A percentile compares a stretch with the other conserved stretches of the same genome.
These are phyloP conservation scores for Immersiella caudata DNA, from an alignment of 495 filamentous ascomycete species.

Conservation along the genomic window DNA sequence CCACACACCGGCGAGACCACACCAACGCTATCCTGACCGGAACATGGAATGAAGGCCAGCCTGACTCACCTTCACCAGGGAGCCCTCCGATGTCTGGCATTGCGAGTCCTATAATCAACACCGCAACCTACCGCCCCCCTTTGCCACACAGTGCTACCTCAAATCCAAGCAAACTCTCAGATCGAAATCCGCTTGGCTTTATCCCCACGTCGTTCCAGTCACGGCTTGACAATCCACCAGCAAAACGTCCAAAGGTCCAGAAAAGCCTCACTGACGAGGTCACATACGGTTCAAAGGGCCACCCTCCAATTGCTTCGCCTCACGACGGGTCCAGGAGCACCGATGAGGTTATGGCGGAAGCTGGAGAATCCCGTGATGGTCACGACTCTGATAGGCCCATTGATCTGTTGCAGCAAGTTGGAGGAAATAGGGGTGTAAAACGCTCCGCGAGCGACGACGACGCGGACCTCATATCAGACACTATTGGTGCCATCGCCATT, in stretches of 20 bases:
- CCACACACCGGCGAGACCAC: constrained; percentile 46
- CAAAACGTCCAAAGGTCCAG: constrained; percentile 23
- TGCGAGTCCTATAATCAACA: constrained; percentile 16
- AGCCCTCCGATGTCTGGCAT: constrained; percentile 24
- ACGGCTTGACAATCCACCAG: constrained; percentile 12
- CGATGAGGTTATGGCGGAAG: constrained; percentile 17
- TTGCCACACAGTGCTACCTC: constrained; percentile 6
- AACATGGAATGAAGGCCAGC: constrained; percentile 64
- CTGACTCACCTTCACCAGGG: constrained; percentile 46
- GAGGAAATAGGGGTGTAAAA: background rate
- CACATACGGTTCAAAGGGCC: background rate
- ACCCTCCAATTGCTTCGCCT: constrained; percentile 14
- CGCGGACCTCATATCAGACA: constrained; percentile 74
- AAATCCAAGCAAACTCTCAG: constrained; percentile 3
- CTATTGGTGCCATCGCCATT: constrained; percentile 91
- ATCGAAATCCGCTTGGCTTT: constrained; percentile 20
- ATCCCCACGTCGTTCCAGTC: constrained; percentile 26
- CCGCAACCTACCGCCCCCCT: constrained; percentile 20
- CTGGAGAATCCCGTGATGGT: background rate
- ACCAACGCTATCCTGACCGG: constrained; percentile 55
- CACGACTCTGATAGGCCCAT: constrained; percentile 5
- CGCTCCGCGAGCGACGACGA: constrained; percentile 2
- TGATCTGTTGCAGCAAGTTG: background rate
- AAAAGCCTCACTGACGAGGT: constrained; percentile 27
- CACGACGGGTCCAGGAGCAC: constrained; percentile 31